These are phyloP conservation scores for Psilocybe cyanescens DNA, from an alignment of 768 basidiomycete genomes.

Conservation along the genomic window DNA sequence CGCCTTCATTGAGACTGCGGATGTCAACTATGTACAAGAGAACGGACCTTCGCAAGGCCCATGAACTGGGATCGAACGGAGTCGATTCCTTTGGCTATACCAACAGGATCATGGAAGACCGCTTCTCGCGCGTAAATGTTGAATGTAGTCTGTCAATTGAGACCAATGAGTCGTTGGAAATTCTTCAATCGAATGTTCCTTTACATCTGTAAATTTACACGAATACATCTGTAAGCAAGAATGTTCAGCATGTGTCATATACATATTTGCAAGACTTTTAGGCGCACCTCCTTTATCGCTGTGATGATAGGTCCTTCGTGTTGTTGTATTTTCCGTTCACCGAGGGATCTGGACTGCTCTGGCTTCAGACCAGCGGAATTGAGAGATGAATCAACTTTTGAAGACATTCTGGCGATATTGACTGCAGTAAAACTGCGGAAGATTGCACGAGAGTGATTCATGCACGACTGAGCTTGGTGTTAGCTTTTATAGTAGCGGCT, in stretches of 20 bases:
- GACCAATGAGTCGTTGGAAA: background rate
- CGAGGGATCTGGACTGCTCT: constrained; percentile 38
- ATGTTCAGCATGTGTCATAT: background rate
- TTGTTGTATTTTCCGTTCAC: constrained; percentile 36
- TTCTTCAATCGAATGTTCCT: background rate
- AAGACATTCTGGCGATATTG: constrained; percentile 18
- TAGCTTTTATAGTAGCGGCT: background rate
- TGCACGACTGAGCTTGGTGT: background rate
- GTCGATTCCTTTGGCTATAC: constrained; percentile 42
- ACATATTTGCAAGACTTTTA: background rate
- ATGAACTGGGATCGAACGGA: constrained; percentile 49
- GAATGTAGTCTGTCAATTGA: constrained; percentile 39
- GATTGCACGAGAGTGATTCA: background rate
- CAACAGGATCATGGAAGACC: constrained; percentile 49
- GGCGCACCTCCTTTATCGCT: constrained; percentile 43
- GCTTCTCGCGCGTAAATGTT: constrained; percentile 43
- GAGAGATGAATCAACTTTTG: constrained; percentile 16
- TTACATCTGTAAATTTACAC: constrained; percentile 39
- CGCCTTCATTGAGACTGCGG: background rate
- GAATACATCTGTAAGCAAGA: constrained; percentile 35
- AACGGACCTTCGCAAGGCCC: constrained; percentile 42
- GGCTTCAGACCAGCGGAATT: constrained; percentile 46
- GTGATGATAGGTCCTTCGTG: constrained; percentile 40
- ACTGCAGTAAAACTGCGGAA: background rate
- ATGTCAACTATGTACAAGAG: background rate